Percentiles rank a stretch among this genome's conserved stretches.
Evolutionary conservation across 805 yeast species (phyloP).

Genomic region (Hanseniaspora thailandica): DNA sequence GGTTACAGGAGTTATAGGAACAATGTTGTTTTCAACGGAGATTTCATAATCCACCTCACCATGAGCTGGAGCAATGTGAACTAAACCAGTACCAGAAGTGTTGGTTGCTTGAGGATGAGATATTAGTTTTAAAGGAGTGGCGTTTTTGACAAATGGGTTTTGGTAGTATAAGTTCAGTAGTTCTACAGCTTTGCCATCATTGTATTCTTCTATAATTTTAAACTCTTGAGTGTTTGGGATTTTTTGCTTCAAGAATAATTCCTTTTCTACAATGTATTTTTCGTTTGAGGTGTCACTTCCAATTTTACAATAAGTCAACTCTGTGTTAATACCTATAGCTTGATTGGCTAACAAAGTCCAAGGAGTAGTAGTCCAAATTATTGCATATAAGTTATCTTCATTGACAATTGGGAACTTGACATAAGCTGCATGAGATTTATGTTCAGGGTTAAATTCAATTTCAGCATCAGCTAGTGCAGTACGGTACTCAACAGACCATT

Average conservation of each 20-base stretch:
- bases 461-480: slow-evolving; percentile 97
- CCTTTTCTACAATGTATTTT: slow-evolving; percentile 44
- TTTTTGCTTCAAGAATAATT: slow-evolving; percentile 33
- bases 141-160: slow-evolving; percentile 37
- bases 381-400: slow-evolving; percentile 20
- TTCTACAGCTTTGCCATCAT: slow-evolving; percentile 28
- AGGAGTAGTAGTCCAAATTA: slow-evolving; percentile 97
- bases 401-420: slow-evolving; percentile 49
- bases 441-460: slow-evolving; percentile 68
- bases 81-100: slow-evolving; percentile 84
- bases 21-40: slow-evolving; percentile 47
- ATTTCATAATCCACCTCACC: slow-evolving; percentile 84
- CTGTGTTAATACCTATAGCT: slow-evolving; percentile 63
- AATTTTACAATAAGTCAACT: slow-evolving; percentile 46
- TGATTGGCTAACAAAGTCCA: slow-evolving; percentile 89
- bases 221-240: slow-evolving; percentile 23
- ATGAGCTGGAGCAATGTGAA: slow-evolving; percentile 96
- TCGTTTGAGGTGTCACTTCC: slow-evolving; percentile 28
- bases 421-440: slow-evolving; percentile 55
- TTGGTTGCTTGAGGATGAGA: slow-evolving; percentile 74
- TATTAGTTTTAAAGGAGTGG: slow-evolving; percentile 43
- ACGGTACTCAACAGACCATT: slow-evolving; percentile 89
- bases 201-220: slow-evolving; percentile 11
- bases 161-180: slow-evolving; percentile 37
- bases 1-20: slow-evolving; percentile 68